Conservation (phyloP, 805 yeast species). For the Metschnikowia lunata region DNA sequence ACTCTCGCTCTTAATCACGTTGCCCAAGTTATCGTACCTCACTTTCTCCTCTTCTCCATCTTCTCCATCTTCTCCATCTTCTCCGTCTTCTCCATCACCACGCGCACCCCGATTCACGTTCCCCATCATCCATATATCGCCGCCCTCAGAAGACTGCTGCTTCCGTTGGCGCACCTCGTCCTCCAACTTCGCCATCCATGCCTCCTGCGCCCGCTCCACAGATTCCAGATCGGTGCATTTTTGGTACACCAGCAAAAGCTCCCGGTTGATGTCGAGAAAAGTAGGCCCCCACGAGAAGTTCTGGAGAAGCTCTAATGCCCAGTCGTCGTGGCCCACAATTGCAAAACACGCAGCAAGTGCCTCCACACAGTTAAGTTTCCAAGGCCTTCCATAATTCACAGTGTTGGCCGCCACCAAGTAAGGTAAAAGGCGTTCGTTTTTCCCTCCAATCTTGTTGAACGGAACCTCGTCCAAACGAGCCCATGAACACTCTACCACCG, state of each 20-base stretch:
- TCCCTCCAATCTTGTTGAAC: constrained; percentile 86
- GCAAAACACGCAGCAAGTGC: constrained; percentile 97
- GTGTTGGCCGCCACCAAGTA: constrained; percentile 95
- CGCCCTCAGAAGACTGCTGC: constrained; percentile 44
- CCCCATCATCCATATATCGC: constrained; percentile 75
- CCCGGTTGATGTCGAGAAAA: constrained; percentile 77
- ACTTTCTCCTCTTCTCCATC: neutral
- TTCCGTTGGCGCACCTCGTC: constrained; percentile 61
- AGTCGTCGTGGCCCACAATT: constrained; percentile 83
- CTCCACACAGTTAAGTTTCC: constrained; percentile 94
- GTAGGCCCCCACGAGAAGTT: constrained; percentile 94
- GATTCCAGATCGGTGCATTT: constrained; percentile 78
- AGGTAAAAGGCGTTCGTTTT: constrained; percentile 80
- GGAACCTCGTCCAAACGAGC: constrained; percentile 98
- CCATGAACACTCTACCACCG: constrained; percentile 99
- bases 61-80: neutral
- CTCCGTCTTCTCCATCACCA: neutral
- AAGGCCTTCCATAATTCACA: constrained; percentile 93
- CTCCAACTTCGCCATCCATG: constrained; percentile 67
- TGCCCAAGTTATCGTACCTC: constrained; percentile 13
- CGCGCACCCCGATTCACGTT: constrained; percentile 54
- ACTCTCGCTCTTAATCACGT: constrained; percentile 14
- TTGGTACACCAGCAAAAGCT: constrained; percentile 68
- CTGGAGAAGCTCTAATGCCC: constrained; percentile 74
- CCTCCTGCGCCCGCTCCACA: constrained; percentile 65